Conservation (phyloP, 208 protist genomes). For the Acanthamoeba healyi region DNA sequence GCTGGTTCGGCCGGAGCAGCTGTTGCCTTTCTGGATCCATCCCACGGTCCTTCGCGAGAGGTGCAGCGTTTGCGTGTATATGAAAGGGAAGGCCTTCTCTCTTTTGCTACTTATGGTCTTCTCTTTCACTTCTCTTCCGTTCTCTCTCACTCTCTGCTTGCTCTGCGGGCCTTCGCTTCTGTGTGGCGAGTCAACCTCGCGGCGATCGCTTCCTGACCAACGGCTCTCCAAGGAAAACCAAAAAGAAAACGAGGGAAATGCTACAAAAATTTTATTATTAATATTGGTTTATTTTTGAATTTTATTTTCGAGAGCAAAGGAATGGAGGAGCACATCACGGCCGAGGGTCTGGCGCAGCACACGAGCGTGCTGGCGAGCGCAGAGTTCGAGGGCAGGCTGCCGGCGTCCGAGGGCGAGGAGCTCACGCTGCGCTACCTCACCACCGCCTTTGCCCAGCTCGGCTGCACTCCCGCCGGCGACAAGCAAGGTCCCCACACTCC, state of each 20-base stretch:
- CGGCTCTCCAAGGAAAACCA: too few species aligned
- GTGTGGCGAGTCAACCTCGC: too few species aligned
- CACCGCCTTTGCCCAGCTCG: background rate
- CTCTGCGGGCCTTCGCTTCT: background rate
- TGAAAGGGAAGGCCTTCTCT: too few species aligned
- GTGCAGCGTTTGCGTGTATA: too few species aligned
- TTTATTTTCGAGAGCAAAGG: too few species aligned
- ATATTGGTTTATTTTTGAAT: background rate
- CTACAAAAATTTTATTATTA: background rate
- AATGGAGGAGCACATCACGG: slow-evolving; percentile 12
- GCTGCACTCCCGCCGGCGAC: background rate
- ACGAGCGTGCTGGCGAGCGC: background rate
- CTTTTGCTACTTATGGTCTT: background rate
- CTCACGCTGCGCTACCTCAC: slow-evolving; percentile 2
- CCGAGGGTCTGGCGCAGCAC: background rate
- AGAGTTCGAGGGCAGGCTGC: background rate
- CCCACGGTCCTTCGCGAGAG: background rate
- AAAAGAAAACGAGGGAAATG: background rate
- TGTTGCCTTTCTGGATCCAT: slow-evolving; percentile 34
- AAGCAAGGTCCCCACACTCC: background rate
- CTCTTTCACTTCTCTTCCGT: background rate
- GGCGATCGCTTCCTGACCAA: too few species aligned
- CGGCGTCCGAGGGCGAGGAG: background rate
- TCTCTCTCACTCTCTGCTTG: background rate
- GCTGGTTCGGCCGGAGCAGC: background rate